Percentiles rank a stretch among this genome's conserved stretches.
phyloP scores from a whole-genome alignment of 768 basidiomycete species.

The Favolaschia claudopus region DNA sequence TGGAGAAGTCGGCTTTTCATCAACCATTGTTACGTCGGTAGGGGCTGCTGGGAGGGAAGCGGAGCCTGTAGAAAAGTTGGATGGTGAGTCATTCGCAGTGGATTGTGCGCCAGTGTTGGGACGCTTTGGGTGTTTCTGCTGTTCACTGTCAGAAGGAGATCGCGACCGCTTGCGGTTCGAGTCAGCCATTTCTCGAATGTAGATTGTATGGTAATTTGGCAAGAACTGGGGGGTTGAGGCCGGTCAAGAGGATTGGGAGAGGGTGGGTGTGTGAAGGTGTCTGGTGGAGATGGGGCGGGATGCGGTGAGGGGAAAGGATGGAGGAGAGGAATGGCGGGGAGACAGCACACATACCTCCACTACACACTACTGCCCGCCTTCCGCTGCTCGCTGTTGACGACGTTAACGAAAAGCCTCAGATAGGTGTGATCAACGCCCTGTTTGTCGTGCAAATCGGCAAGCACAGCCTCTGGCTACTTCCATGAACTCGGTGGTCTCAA shows the following conservation, averaged over 20 bases:
- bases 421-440: neutral
- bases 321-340: constrained; percentile 43
- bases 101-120: constrained; percentile 79
- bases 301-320: constrained; percentile 68
- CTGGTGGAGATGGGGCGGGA: constrained; percentile 62
- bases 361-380: neutral
- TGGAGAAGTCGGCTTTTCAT: constrained; percentile 67
- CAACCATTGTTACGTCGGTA: constrained; percentile 73
- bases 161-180: constrained; percentile 86
- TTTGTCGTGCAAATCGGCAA: neutral
- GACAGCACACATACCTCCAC: constrained; percentile 44
- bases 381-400: neutral
- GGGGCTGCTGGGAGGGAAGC: constrained; percentile 46
- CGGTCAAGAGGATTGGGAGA: constrained; percentile 44
- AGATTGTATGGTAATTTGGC: constrained; percentile 57
- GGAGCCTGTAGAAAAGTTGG: constrained; percentile 53
- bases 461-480: too few relatives aligned
- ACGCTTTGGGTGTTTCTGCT: constrained; percentile 83
- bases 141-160: constrained; percentile 82
- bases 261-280: constrained; percentile 49
- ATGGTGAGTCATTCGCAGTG: constrained; percentile 67
- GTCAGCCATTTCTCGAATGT: constrained; percentile 83
- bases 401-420: neutral
- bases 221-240: constrained; percentile 44
- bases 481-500: constrained; percentile 6